Conservation (phyloP, 2,329 filamentous ascomycete species). For the Talaromyces verruculosus region DNA sequence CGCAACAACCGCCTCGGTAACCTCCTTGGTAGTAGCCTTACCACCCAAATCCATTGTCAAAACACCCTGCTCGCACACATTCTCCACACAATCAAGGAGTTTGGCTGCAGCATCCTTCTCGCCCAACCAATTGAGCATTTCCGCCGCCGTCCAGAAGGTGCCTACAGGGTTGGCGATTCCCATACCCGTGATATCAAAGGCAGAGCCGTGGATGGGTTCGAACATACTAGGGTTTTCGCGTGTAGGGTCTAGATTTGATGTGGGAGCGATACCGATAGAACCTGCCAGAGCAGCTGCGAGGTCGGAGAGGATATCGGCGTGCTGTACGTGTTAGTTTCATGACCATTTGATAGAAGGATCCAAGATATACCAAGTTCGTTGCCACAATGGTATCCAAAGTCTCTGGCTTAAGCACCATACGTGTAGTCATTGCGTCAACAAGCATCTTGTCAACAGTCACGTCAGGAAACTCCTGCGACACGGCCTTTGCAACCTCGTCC, state of each 20-base stretch:
- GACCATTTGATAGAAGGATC: not conserved
- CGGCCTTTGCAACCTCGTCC: conserved; percentile 53
- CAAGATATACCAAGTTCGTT: conserved; percentile 48
- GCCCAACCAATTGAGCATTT: conserved; percentile 67
- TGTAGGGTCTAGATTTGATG: conserved; percentile 66
- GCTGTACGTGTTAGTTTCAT: conserved; percentile 24
- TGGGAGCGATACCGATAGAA: conserved; percentile 70
- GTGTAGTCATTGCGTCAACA: conserved; percentile 58
- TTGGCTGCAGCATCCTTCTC: conserved; percentile 57
- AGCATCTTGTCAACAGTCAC: conserved; percentile 57
- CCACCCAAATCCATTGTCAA: conserved; percentile 63
- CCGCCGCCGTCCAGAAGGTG: conserved; percentile 68
- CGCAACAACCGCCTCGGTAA: conserved; percentile 58
- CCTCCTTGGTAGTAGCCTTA: conserved; percentile 55
- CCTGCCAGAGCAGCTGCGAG: conserved; percentile 69
- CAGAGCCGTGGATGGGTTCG: conserved; percentile 64
- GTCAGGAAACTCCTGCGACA: conserved; percentile 52
- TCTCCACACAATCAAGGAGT: conserved; percentile 61
- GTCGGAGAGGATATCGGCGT: conserved; percentile 69
- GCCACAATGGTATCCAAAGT: conserved; percentile 56
- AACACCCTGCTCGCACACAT: conserved; percentile 56
- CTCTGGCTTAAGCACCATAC: conserved; percentile 54
- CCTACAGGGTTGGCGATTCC: conserved; percentile 64
- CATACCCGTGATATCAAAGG: conserved; percentile 64
- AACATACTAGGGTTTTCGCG: conserved; percentile 62